Conservation (phyloP, 2,329 filamentous ascomycete species). For the Leptographium procerum region DNA sequence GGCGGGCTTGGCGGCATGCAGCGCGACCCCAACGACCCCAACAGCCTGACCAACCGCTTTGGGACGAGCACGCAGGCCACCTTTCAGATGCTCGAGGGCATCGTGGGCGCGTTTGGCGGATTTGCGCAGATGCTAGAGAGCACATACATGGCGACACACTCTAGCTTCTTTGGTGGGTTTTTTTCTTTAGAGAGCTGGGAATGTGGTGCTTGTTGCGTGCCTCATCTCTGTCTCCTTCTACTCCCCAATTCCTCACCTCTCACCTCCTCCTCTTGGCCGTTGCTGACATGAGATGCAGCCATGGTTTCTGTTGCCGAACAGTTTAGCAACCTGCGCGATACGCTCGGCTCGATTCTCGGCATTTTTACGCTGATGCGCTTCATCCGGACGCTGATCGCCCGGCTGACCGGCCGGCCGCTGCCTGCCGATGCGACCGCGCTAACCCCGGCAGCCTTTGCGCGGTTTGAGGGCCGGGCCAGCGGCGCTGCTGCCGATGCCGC, state of each 20-base stretch:
- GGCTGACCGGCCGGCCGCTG: conserved; percentile 80
- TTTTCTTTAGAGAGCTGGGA: background rate
- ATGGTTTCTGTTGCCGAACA: conserved; percentile 99
- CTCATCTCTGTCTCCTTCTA: conserved; percentile 21
- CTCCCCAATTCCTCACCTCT: too few species aligned
- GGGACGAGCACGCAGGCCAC: conserved; percentile 91
- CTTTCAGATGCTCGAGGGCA: conserved; percentile 95
- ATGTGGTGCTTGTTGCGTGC: too few species aligned
- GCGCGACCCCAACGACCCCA: conserved; percentile 69
- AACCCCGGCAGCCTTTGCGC: conserved; percentile 82
- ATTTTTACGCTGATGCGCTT: conserved; percentile 95
- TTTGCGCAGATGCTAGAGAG: conserved; percentile 99
- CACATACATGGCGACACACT: conserved; percentile 99
- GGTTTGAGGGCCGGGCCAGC: conserved; percentile 61
- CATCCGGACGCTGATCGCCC: conserved; percentile 83
- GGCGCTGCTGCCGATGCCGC: conserved; percentile 43
- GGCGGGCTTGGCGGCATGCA: conserved; percentile 29
- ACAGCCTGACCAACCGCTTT: conserved; percentile 91
- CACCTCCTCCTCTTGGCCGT: too few species aligned
- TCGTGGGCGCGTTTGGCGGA: conserved; percentile 91
- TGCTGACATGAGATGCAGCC: conserved; percentile 39
- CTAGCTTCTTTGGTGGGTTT: conserved; percentile 84
- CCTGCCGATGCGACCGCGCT: conserved; percentile 79
- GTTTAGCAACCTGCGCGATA: conserved; percentile 85
- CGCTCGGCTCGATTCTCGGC: conserved; percentile 82